A percentile compares a stretch with the other conserved stretches of the same genome.
These are phyloP conservation scores for Penicillium alfredii DNA, from an alignment of 495 filamentous ascomycete species.

Conservation along the genomic window DNA sequence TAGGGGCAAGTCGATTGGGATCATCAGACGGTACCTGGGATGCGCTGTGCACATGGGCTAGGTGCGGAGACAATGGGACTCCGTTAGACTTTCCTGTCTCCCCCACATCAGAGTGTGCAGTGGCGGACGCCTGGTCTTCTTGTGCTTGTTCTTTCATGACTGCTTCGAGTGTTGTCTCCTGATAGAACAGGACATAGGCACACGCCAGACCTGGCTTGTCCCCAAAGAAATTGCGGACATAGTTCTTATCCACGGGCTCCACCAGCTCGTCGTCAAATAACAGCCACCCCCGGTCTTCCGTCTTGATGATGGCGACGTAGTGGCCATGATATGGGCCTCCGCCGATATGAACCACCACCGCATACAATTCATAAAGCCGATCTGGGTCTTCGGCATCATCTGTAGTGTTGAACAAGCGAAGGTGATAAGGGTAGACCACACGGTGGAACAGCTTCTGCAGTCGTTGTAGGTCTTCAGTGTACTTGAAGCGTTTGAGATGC, in stretches of 20 bases:
- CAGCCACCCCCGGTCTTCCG: slow-evolving; percentile 90
- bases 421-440: slow-evolving; percentile 93
- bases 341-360: slow-evolving; percentile 97
- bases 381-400: slow-evolving; percentile 96
- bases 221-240: slow-evolving; percentile 96
- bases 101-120: slow-evolving; percentile 43
- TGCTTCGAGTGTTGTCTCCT: slow-evolving; percentile 89
- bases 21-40: slow-evolving; percentile 39
- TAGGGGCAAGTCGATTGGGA: slow-evolving; percentile 43
- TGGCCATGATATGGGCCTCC: slow-evolving; percentile 98
- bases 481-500: slow-evolving; percentile 96
- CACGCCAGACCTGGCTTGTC: slow-evolving; percentile 86
- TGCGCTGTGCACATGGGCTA: slow-evolving; percentile 40
- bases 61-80: slow-evolving; percentile 17
- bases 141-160: slow-evolving; percentile 76
- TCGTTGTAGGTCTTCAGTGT: slow-evolving; percentile 87
- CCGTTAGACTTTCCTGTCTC: slow-evolving; percentile 49
- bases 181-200: slow-evolving; percentile 96
- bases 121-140: slow-evolving; percentile 58
- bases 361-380: slow-evolving; percentile 91
- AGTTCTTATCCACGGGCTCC: slow-evolving; percentile 92
- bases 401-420: slow-evolving; percentile 96
- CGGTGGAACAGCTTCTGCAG: slow-evolving; percentile 95
- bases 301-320: slow-evolving; percentile 97
- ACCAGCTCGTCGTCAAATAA: slow-evolving; percentile 98